Evolutionary conservation across 345 rosid species (phyloP), one percentile per base, ranked within the genome.

Genomic region (Moricandia arvensis): DNA sequence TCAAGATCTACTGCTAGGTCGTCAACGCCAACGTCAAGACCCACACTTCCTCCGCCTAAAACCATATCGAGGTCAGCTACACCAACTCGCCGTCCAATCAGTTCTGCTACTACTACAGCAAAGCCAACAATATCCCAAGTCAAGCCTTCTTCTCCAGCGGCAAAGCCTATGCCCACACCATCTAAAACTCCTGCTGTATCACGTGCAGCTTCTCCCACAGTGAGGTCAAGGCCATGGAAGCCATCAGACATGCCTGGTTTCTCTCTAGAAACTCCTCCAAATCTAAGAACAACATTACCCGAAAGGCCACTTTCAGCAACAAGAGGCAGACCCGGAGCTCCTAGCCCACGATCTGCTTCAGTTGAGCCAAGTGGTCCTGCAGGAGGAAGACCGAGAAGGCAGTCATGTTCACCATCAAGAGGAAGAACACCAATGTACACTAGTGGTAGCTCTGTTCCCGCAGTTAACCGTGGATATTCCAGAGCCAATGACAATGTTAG

Each of bases 171-270:
- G 80, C 74, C 82, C 43, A 60, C 85, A 31, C 73, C 66, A 37
- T 81, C 90, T 34, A 87, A 80, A 80, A 88, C 80, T 76, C 82
- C 86, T 30, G 83, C 76, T 57, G 70, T 89, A 69, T 87, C 97
- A 17, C 91, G 88, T 54, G 94, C 84, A 59, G 77, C 88, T 55
- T 92, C 99, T 71, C 98, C 94, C 10, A 83, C 91, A 3, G 83
- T 80, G 67, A 92, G 87, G 83, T 81, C 97, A 70, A 85, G 96
- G 71, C 90, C 97, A 63, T 95, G 99, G 99, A 95, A 90, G 77
- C 99, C 97, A 15, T 89, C 98, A n/a, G 93, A 92, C 80, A 95
- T 95, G 97, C 98, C 98, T 38, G 99, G 99, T 65, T 95, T 83
- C 82, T 95, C 97, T 2, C 86, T 86, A 64, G 98, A 92, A 79